Evolutionary conservation across 2,329 filamentous ascomycete genomes (phyloP), one percentile per base, ranked within the genome.

Genomic region (Colletotrichum aenigma): DNA sequence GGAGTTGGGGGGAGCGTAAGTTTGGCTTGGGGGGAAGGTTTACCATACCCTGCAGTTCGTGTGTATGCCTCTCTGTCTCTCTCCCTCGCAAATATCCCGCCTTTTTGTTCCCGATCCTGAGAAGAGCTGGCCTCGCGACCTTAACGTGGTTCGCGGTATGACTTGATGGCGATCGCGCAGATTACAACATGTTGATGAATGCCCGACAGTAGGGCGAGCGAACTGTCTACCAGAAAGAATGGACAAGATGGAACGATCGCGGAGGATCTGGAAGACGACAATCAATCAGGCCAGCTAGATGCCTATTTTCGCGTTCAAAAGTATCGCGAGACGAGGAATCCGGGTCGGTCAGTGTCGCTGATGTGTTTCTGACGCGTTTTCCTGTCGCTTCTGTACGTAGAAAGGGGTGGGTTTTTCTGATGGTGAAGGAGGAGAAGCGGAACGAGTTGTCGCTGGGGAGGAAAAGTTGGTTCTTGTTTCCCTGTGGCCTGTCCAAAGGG

Each of bases 381-480:
- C 65, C 69, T 66, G 69, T 70, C 68, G 76, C 36, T 73, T 76
- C 56, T 55, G 58, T 71, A 66, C 55, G 73, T 67, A 34, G 30
- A 61, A 70, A 62, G 69, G 26, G 43, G 61, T 43, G 73, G 32
- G 32, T 62, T 74, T 71, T 65, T 32, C 38, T 66, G 75, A 67
- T 70, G 78, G 58, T 78, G 73, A 74, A 74, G 71, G 73, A 78
- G 62, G 69, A 76, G 66, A 68, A 72, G 66, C 56, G 26, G 64
- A 61, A 58, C 56, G 26, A 61, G 70, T 26, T 66, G 71, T 76
- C 70, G 71, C 69, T 66, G 71, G 66, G 60, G 68, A 77, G 66
- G 74, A 81, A 81, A 81, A 81, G 77, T 78, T 78, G 79, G 78
- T 71, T 38, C 71, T 68, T 67, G 78, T 75, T 75, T 73, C 76